These are phyloP conservation scores for Dalechampia spathulata DNA, from an alignment of 441 rosid species.

Conservation along the genomic window DNA sequence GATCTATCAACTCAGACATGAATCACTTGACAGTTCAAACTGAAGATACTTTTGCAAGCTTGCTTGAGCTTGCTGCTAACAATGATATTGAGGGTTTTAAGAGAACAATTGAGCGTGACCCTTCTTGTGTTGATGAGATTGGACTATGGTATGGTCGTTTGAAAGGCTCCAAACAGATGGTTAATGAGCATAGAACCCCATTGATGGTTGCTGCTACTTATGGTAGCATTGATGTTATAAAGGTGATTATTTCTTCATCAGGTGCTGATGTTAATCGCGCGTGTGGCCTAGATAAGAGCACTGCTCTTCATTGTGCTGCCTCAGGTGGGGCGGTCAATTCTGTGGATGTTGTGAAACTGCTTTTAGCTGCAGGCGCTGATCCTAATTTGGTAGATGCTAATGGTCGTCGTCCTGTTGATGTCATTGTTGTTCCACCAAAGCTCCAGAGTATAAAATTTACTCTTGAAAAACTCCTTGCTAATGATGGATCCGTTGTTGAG, in stretches of 20 bases:
- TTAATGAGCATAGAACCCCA: conserved; percentile 33
- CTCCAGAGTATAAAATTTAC: conserved; percentile 12
- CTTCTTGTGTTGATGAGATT: conserved; percentile 25
- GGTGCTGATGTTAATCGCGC: conserved; percentile 28
- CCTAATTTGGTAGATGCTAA: conserved; percentile 26
- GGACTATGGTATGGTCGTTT: conserved; percentile 59
- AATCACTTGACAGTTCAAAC: conserved; percentile 15
- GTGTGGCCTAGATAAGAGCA: conserved; percentile 33
- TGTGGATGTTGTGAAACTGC: conserved; percentile 31
- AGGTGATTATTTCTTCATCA: conserved; percentile 34
- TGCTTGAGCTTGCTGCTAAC: conserved; percentile 73
- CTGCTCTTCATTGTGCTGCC: conserved; percentile 51
- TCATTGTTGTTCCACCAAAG: conserved; percentile 27
- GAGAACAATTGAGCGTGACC: conserved; percentile 18
- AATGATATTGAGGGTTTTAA: conserved; percentile 41
- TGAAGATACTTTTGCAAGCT: conserved; percentile 32
- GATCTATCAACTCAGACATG: conserved; percentile 22
- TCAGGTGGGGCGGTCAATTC: conserved; percentile 42
- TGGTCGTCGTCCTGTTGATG: conserved; percentile 38
- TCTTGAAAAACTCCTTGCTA: conserved; percentile 38
- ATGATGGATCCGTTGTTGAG: conserved; percentile 33
- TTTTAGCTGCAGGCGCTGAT: conserved; percentile 42
- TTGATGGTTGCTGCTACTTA: conserved; percentile 54
- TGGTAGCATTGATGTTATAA: conserved; percentile 48
- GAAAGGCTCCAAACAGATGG: conserved; percentile 35